phyloP scores from a whole-genome alignment of 106 monocot genomes.

The Phalaenopsis equestris region DNA sequence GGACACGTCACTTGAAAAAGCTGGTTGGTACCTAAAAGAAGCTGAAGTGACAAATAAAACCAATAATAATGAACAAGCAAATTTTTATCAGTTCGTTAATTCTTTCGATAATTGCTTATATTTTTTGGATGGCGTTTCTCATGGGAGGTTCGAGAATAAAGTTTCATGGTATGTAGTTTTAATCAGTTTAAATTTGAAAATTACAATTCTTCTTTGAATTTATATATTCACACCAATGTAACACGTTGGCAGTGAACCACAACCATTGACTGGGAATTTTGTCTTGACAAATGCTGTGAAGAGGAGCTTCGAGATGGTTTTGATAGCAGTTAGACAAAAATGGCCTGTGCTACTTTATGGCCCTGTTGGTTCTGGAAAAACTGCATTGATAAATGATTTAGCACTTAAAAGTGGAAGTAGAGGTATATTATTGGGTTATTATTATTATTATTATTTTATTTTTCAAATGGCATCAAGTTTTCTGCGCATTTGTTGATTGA shows the following conservation, averaged over 20 bases:
- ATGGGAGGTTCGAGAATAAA: slow-evolving; percentile 10
- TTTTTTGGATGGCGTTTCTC: slow-evolving; percentile 8
- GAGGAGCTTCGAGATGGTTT: slow-evolving; percentile 72
- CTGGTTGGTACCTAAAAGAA: slow-evolving; percentile 50
- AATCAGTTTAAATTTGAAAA: slow-evolving; percentile 4
- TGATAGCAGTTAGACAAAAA: slow-evolving; percentile 68
- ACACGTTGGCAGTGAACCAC: slow-evolving; percentile 12
- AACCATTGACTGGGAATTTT: slow-evolving; percentile 30
- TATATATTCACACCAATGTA: background rate
- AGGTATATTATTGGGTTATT: slow-evolving; percentile 29
- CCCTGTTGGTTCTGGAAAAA: slow-evolving; percentile 81
- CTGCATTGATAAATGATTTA: slow-evolving; percentile 61
- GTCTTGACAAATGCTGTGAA: slow-evolving; percentile 42
- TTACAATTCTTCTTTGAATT: background rate
- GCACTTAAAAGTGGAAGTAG: slow-evolving; percentile 38
- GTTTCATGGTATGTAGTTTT: slow-evolving; percentile 22
- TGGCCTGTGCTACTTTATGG: slow-evolving; percentile 91
- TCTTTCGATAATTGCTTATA: slow-evolving; percentile 20
- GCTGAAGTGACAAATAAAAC: slow-evolving; percentile 20
- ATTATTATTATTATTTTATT: too few relatives aligned
- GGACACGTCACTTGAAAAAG: slow-evolving; percentile 78
- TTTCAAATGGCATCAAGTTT: background rate
- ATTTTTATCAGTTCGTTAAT: slow-evolving; percentile 20
- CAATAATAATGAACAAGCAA: slow-evolving; percentile 12
- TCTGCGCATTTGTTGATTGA: slow-evolving; percentile 1